Conservation (phyloP, 2,329 filamentous ascomycete species). For the Fusarium illudens region DNA sequence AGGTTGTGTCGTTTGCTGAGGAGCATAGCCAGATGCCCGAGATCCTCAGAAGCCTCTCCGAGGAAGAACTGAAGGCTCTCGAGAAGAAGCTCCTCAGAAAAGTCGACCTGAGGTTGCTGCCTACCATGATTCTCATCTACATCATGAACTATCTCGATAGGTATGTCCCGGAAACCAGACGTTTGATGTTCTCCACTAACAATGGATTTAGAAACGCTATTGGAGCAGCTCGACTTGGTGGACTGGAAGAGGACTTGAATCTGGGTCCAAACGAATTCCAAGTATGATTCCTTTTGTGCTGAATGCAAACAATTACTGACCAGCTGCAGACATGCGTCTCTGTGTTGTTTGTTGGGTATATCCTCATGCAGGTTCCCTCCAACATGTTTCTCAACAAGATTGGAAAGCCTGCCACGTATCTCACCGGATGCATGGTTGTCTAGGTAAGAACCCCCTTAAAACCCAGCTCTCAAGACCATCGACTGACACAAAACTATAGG, state of each 20-base stretch:
- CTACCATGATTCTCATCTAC: conserved; percentile 3
- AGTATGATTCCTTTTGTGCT: not conserved
- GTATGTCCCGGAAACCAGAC: not conserved
- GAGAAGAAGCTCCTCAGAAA: conserved; percentile 3
- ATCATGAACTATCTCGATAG: conserved; percentile 10
- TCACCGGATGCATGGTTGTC: not conserved
- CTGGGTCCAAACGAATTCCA: conserved; percentile 6
- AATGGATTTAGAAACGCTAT: conserved; percentile 1
- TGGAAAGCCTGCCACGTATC: conserved; percentile 11
- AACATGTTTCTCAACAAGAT: conserved; percentile 20
- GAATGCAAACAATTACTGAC: not conserved
- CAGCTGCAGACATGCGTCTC: conserved; percentile 1
- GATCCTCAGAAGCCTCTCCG: not conserved
- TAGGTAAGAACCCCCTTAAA: not conserved
- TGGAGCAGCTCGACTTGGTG: conserved; percentile 6
- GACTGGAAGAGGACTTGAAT: not conserved
- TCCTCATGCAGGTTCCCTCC: conserved; percentile 20
- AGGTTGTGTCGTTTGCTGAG: not conserved
- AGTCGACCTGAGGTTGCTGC: not conserved
- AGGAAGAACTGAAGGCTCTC: not conserved
- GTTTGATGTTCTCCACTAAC: not conserved
- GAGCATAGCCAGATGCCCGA: not conserved
- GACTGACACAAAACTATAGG: not conserved
- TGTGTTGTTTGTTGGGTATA: conserved; percentile 14
- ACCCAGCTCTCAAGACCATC: not conserved